phyloP scores from a whole-genome alignment of 164 flowering plant genomes.

The Brasenia schreberi region DNA sequence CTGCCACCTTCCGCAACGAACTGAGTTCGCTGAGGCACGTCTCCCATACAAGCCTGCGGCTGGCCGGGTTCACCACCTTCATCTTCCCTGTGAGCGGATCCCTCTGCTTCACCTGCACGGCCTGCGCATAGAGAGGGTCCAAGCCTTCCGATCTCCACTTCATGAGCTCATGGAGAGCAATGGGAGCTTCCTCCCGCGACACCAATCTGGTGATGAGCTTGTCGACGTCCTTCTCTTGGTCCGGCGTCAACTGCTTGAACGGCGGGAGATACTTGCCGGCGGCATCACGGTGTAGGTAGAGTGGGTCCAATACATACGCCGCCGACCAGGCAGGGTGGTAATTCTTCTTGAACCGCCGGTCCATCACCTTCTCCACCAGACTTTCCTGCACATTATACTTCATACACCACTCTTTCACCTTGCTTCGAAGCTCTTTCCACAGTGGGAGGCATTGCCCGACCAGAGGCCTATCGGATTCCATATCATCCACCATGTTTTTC shows the following conservation, averaged over 20 bases:
- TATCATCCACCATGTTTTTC: conserved; percentile 55
- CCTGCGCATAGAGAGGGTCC: conserved; percentile 89
- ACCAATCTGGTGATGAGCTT: conserved; percentile 81
- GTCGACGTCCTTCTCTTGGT: conserved; percentile 96
- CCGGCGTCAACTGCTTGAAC: conserved; percentile 69
- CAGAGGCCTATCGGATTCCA: conserved; percentile 74
- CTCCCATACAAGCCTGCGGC: conserved; percentile 98
- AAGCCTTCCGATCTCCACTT: conserved; percentile 98
- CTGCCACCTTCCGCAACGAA: conserved; percentile 78
- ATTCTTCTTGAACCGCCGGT: conserved; percentile 74
- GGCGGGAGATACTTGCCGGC: conserved; percentile 96
- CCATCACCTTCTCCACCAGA: conserved; percentile 54
- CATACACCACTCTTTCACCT: conserved; percentile 72
- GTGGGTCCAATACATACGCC: conserved; percentile 83
- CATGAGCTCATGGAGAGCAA: conserved; percentile 97
- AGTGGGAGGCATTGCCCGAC: conserved; percentile 84
- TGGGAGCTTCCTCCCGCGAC: conserved; percentile 85
- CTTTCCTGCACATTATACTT: conserved; percentile 50
- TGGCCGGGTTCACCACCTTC: conserved; percentile 82
- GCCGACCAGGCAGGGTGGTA: conserved; percentile 99
- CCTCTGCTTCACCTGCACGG: conserved; percentile 87
- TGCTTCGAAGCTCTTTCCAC: conserved; percentile 68
- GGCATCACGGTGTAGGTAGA: conserved; percentile 63
- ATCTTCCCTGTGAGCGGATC: conserved; percentile 85
- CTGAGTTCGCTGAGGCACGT: conserved; percentile 79